A percentile compares a stretch with the other conserved stretches of the same genome.
Evolutionary conservation across 768 basidiomycete species (phyloP).

Genomic region (Tulasnella sp.): DNA sequence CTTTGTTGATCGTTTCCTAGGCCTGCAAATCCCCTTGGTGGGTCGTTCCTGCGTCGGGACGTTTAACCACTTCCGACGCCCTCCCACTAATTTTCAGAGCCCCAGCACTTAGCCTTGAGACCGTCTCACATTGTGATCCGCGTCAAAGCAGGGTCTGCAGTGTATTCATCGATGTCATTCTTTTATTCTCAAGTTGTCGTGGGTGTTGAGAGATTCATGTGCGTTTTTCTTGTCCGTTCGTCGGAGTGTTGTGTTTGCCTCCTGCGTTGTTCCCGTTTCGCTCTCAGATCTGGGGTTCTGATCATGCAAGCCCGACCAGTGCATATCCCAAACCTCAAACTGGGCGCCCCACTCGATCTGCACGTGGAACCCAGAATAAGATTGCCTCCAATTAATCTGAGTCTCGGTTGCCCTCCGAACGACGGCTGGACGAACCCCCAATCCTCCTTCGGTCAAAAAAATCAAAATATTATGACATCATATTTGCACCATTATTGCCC

Average conservation of each 20-base stretch:
- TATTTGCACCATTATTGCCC: neutral
- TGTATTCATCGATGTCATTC: neutral
- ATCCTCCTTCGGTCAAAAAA: neutral
- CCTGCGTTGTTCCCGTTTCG: neutral
- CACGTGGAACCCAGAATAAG: neutral
- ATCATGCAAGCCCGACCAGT: neutral
- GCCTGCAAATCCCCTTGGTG: no score
- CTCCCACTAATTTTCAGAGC: no score
- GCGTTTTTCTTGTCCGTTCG: neutral
- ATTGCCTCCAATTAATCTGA: neutral
- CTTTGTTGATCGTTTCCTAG: no score
- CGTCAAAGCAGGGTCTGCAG: no score
- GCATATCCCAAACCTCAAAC: neutral
- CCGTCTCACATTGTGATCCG: no score
- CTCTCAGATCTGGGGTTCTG: neutral
- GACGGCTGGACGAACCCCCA: no score
- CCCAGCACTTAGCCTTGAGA: no score
- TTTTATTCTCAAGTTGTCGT: no score
- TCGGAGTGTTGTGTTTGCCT: neutral
- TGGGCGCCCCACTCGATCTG: neutral
- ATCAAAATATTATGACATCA: neutral
- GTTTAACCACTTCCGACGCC: no score
- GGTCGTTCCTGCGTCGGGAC: no score
- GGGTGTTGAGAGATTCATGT: neutral
- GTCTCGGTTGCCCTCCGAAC: neutral